phyloP scores from a whole-genome alignment of 495 filamentous ascomycete genomes.

The Neurospora sp. region DNA sequence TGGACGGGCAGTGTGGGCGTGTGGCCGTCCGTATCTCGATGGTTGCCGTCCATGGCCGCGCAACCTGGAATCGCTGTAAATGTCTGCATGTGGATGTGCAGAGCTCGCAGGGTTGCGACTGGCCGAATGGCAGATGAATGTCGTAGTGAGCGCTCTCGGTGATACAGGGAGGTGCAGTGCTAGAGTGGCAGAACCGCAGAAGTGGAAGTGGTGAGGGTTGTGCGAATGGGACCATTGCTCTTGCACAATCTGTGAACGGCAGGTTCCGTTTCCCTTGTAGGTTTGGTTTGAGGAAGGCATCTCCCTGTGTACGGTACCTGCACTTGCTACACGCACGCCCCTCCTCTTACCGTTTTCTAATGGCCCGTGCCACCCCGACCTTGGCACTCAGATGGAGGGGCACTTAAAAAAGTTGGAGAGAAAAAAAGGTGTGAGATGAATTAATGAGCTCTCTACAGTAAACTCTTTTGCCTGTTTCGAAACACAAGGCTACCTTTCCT shows the following conservation, averaged over 20 bases:
- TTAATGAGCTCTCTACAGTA: background rate
- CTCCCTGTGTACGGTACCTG: background rate
- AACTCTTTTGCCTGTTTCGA: background rate
- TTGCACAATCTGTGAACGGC: background rate
- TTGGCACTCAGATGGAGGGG: background rate
- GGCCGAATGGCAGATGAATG: background rate
- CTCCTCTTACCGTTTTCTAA: background rate
- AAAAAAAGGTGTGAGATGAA: background rate
- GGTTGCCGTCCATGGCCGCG: background rate
- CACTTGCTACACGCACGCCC: background rate
- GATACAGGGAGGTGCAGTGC: background rate
- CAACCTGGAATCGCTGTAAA: background rate
- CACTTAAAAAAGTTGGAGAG: background rate
- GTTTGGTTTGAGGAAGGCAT: background rate
- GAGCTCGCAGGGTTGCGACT: background rate
- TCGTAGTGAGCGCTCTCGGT: background rate
- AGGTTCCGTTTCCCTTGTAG: background rate
- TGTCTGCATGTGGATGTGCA: background rate
- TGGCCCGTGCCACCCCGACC: background rate
- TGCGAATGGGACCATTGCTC: background rate
- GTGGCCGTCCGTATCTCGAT: background rate
- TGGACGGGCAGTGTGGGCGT: background rate
- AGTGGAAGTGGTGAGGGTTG: background rate
- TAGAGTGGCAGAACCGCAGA: background rate
- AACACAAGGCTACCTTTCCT: background rate